Evolutionary conservation across 164 flowering plant species (phyloP).

Genomic region (Kalanchoe fedtschenkoi): DNA sequence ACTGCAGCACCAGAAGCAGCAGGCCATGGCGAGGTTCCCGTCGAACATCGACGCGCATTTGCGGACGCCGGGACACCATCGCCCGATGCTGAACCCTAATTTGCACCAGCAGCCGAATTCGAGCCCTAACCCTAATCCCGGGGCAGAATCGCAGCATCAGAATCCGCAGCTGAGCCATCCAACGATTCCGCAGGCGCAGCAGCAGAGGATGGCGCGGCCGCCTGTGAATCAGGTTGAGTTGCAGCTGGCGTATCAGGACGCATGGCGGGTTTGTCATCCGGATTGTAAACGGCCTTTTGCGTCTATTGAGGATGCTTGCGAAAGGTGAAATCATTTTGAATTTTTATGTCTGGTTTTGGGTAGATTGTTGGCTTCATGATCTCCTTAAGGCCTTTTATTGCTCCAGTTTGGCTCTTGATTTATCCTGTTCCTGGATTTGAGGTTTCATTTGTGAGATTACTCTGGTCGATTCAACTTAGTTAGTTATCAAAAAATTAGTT

Average conservation of each 20-base stretch:
- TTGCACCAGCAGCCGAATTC: slow-evolving; percentile 26
- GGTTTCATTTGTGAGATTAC: too few species aligned
- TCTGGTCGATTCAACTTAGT: too few species aligned
- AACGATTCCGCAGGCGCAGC: slow-evolving; percentile 25
- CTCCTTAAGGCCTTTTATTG: too few species aligned
- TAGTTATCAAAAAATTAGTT: too few species aligned
- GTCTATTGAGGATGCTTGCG: slow-evolving; percentile 98
- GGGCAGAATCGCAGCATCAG: slow-evolving; percentile 15
- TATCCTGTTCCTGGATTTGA: too few species aligned
- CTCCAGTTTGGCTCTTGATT: too few species aligned
- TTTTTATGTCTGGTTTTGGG: not conserved
- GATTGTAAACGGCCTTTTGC: slow-evolving; percentile 83
- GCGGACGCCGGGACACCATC: slow-evolving; percentile 49
- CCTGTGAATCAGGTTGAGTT: slow-evolving; percentile 51
- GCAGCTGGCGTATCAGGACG: slow-evolving; percentile 96
- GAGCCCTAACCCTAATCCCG: slow-evolving; percentile 14
- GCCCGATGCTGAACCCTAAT: slow-evolving; percentile 22
- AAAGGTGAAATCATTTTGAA: slow-evolving; percentile 39
- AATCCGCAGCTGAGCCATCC: slow-evolving; percentile 21
- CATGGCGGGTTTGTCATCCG: slow-evolving; percentile 95
- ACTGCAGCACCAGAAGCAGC: slow-evolving; percentile 20
- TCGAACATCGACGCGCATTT: slow-evolving; percentile 90
- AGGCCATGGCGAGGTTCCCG: slow-evolving; percentile 70
- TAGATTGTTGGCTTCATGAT: not conserved
- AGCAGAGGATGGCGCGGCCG: slow-evolving; percentile 33